Evolutionary conservation across 228 moss, liverwort and hornwort genomes (phyloP), one percentile per base, ranked within the genome.

Genomic region (Sphagnum magellanicum): DNA sequence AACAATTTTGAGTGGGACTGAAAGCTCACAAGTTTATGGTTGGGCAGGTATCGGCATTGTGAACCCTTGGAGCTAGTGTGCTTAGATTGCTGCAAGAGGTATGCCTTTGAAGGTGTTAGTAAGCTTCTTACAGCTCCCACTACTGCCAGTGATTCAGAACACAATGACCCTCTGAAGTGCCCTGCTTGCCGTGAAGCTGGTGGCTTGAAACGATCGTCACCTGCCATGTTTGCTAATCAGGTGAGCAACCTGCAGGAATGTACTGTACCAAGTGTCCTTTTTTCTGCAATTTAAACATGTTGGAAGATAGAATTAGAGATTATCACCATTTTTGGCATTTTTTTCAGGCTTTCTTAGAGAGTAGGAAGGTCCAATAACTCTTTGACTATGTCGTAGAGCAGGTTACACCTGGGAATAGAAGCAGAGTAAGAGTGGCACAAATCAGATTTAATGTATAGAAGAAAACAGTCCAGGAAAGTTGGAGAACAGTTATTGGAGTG

Each of bases 141-240:
- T 61, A 74, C 69, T 75, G 71, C 65, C 14, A 76, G 62, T 70
- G 75, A 68, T 48, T 67, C 75, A 67, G 60, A 74, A 67, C 76
- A 74, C 67, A 71, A 78, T 61, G 85, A 90, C 71, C 84, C 89
- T 15, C 64, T 94, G 17, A 84, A 88, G 75, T 98, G 98, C 77
- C 67, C 71, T 48, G 81, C 85, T 64, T 98, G 98, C 73, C 82
- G 80, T 81, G 84, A 70, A 76, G 82, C 81, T 73, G 90, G 90
- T 53, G 78, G 85, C 48, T 77, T 81, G 65, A 90, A 90, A 71
- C 80, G 69, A 67, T 68, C 87, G 17, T 81, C 91, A 50, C 83
- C 92, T 46, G 84, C 86, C 48, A 94, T 91, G 92, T 82, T 98
- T 16, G 87, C 90, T 53, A 98, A 98, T 71, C 91, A 92, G 89